Percentiles rank a stretch among this genome's conserved stretches.
These are phyloP conservation scores for Fusarium sp. DNA, from an alignment of 2,329 filamentous ascomycete species.

Conservation along the genomic window DNA sequence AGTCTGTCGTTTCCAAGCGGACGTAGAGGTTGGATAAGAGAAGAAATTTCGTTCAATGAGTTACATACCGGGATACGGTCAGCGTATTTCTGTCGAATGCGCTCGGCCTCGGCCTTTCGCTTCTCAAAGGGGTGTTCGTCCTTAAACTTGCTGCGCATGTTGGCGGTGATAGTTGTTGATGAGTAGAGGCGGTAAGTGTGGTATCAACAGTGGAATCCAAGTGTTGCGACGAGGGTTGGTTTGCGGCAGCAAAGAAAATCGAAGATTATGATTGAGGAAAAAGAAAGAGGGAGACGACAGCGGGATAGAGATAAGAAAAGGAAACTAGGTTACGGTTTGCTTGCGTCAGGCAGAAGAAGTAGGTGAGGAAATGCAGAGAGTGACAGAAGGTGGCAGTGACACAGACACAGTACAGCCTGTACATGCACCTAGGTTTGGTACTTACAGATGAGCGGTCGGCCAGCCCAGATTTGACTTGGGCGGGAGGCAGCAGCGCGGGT, in stretches of 20 bases:
- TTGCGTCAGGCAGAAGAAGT: conserved; percentile 49
- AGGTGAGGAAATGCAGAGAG: conserved; percentile 41
- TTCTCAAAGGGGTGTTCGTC: conserved; percentile 99
- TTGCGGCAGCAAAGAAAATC: conserved; percentile 5
- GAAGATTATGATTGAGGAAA: conserved; percentile 9
- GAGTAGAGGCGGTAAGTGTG: conserved; percentile 35
- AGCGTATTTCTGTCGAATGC: conserved; percentile 98
- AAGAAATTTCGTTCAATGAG: conserved; percentile 16
- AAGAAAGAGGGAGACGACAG: conserved; percentile 39
- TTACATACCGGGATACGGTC: conserved; percentile 94
- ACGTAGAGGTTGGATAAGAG: not conserved
- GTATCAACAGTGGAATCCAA: conserved; percentile 23
- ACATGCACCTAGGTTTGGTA: not conserved
- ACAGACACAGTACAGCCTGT: conserved; percentile 33
- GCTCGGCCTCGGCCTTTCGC: conserved; percentile 99
- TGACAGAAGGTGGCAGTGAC: conserved; percentile 43
- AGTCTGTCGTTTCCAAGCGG: conserved; percentile 1
- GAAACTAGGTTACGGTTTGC: conserved; percentile 47
- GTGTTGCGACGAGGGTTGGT: conserved; percentile 18
- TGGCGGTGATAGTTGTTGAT: conserved; percentile 58
- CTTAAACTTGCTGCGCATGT: conserved; percentile 99
- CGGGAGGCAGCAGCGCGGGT: conserved; percentile 26
- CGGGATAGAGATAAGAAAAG: conserved; percentile 16
- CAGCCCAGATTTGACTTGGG: conserved; percentile 13
- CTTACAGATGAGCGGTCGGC: conserved; percentile 48